Base-by-base conservation (phyloP, 129 eudicot genomes). In the Flaveria robusta region DNA sequence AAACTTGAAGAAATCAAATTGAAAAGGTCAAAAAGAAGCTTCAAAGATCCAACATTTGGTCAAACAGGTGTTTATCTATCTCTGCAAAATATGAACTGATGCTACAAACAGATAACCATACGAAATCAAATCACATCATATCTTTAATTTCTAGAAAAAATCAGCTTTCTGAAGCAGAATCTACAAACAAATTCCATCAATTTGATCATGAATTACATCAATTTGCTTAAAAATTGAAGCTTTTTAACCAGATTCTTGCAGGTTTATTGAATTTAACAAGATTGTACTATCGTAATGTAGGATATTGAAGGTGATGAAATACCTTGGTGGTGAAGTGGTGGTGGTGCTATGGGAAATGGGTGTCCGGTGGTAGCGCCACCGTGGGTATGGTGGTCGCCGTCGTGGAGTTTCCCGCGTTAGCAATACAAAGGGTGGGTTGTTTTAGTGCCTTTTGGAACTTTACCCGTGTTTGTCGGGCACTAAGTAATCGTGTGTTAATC, bases 401-500 rank as follows among this genome's bases (percentile, higher is more conserved):
- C 6, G 68, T 56, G 1, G n/a, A 71, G 71, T 10, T 71, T 79
- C 78, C 78, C 78, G 78, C 83, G 72, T 64, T 24, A 50, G 24
- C 12, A 47, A 51, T 78, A 78, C 71, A 51, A 78, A 78, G 12
- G 49, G 42, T 42, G 68, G 58, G 13, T 63, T 62, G 34, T 26
- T 50, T 79, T 26, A 6, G 3, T 71, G 51, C 14, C 74, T 55
- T 80, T 66, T 80, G 66, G 47, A 64, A 72, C 72, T 73, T 80
- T 80, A 4, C 62, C 66, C 79, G 52, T 20, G 29, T 66, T 66
- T 54, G 41, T 73, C 75, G 79, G 74, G 52, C 83, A 80, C 62
- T 26, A 52, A 52, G 19, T 6, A 41, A 73, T 80, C 83, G 79
- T 80, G 83, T 73, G 74, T 63, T 66, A 66, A 80, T 70, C 16